Base-by-base conservation (phyloP, 345 rosid genomes). In the Sonneratia caseolaris region DNA sequence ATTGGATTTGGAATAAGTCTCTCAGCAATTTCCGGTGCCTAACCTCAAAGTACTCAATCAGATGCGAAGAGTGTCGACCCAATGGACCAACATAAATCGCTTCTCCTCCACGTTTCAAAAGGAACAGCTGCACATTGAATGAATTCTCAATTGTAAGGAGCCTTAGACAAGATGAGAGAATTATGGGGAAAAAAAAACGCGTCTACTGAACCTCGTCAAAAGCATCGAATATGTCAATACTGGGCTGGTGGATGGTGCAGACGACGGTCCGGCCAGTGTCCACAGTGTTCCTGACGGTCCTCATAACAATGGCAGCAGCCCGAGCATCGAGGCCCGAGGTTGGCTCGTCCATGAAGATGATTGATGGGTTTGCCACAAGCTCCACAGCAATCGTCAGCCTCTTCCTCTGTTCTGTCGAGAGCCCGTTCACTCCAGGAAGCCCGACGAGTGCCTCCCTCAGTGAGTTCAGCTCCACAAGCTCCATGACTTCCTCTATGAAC, bases 261-360 rank as follows among this genome's bases (percentile, higher is more conserved):
- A 84, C 88, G 11, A 86, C 91, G 1, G 93, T 89, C 72, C 93
- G 65, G 27, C 93, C 93, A 1, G 93, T 86, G 73, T 86, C 87
- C 43, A 86, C 94, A 0, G 91, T 89, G 78, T 85, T 86, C 71
- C 89, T 82, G 38, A 88, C 93, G 0, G 93, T 84, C 81, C 93
- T 84, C 91, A 88, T 88, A 12, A 85, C 91, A 22, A 86, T 85
- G n/a, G 93, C 93, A 22, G 93, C 91, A 3, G 91, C 93, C 59
- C 89, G 81, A n/a, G 93, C 93, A 82, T 88, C 91, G 36, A 86
- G 86, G 42, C 88, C 91, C 7, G 91, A 85, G 32, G 93, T 89
- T 43, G 93, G 93, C 74, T 89, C 91, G 43, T 89, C 93, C 91
- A 89, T 86, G 80, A 89, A 89, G 68, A 85, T 89, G 74, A 89